Conservation (phyloP, 495 filamentous ascomycete genomes). For the Penicillium paradoxum region DNA sequence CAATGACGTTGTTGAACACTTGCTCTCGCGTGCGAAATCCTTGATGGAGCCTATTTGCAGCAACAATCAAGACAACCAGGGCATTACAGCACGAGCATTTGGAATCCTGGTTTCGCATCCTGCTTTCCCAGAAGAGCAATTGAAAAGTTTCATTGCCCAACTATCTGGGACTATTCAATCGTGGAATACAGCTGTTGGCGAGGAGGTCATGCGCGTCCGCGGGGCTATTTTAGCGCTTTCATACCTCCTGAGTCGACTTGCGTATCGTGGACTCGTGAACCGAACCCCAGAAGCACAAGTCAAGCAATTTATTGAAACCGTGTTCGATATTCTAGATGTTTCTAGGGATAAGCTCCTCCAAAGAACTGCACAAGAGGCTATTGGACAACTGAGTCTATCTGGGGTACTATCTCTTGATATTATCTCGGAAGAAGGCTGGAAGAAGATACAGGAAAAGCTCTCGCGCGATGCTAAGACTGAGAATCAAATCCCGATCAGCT, state of each 20-base stretch:
- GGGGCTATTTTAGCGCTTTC: constrained; percentile 55
- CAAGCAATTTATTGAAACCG: constrained; percentile 33
- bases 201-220: constrained; percentile 54
- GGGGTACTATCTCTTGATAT: constrained; percentile 44
- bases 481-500: constrained; percentile 71
- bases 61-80: constrained; percentile 61
- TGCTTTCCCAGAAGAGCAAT: constrained; percentile 28
- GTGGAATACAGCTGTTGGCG: constrained; percentile 58
- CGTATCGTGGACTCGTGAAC: constrained; percentile 39
- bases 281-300: constrained; percentile 30
- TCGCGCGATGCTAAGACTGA: constrained; percentile 66
- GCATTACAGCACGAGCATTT: constrained; percentile 61
- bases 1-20: constrained; percentile 41
- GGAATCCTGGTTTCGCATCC: constrained; percentile 74
- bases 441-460: constrained; percentile 54
- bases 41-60: constrained; percentile 58
- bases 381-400: constrained; percentile 73
- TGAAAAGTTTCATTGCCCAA: constrained; percentile 36
- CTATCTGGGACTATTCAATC: constrained; percentile 35
- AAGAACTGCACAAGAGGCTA: constrained; percentile 56
- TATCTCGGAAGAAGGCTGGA: constrained; percentile 36
- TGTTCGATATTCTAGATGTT: constrained; percentile 44
- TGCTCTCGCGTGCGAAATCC: constrained; percentile 45
- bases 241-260: constrained; percentile 56
- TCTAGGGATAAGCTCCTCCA: constrained; percentile 53